These are phyloP conservation scores for Verticillium zaregamsianum DNA, from an alignment of 2,329 filamentous ascomycete genomes.

Conservation along the genomic window DNA sequence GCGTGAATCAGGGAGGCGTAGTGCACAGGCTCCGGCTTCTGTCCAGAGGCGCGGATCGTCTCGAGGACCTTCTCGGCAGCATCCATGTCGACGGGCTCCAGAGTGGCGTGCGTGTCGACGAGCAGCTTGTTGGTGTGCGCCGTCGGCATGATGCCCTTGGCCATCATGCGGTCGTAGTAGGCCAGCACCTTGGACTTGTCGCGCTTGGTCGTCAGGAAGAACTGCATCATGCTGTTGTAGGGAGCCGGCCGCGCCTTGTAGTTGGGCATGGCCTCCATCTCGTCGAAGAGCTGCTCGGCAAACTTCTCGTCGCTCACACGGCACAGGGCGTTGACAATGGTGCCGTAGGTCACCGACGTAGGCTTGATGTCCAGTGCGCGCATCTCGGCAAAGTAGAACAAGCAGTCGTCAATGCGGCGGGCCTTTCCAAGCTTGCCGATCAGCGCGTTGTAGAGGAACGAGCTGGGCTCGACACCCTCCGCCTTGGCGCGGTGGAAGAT, in stretches of 20 bases:
- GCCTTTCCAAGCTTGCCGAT: slow-evolving; percentile 99
- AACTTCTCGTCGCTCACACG: slow-evolving; percentile 97
- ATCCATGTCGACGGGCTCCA: slow-evolving; percentile 85
- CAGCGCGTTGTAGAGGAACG: slow-evolving; percentile 95
- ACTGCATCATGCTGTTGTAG: slow-evolving; percentile 99
- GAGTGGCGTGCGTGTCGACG: slow-evolving; percentile 89
- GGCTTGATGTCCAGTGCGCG: slow-evolving; percentile 86
- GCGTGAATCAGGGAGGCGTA: slow-evolving; percentile 95
- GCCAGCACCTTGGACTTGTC: slow-evolving; percentile 89
- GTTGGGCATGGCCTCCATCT: slow-evolving; percentile 98
- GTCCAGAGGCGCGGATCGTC: slow-evolving; percentile 69
- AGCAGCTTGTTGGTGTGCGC: slow-evolving; percentile 97
- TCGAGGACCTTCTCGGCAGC: slow-evolving; percentile 82
- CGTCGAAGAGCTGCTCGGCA: slow-evolving; percentile 94
- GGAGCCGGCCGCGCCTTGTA: slow-evolving; percentile 97
- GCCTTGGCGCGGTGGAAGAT: slow-evolving; percentile 93
- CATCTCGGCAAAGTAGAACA: slow-evolving; percentile 99
- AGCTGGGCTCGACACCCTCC: slow-evolving; percentile 92
- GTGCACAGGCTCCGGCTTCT: slow-evolving; percentile 84
- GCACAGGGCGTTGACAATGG: slow-evolving; percentile 95
- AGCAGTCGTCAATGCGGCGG: slow-evolving; percentile 93
- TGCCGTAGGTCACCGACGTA: slow-evolving; percentile 96
- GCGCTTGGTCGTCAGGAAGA: slow-evolving; percentile 95
- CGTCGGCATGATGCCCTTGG: slow-evolving; percentile 81
- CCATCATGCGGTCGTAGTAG: slow-evolving; percentile 94